Evolutionary conservation across 2,329 filamentous ascomycete genomes (phyloP).

Genomic region (Monilinia laxa): DNA sequence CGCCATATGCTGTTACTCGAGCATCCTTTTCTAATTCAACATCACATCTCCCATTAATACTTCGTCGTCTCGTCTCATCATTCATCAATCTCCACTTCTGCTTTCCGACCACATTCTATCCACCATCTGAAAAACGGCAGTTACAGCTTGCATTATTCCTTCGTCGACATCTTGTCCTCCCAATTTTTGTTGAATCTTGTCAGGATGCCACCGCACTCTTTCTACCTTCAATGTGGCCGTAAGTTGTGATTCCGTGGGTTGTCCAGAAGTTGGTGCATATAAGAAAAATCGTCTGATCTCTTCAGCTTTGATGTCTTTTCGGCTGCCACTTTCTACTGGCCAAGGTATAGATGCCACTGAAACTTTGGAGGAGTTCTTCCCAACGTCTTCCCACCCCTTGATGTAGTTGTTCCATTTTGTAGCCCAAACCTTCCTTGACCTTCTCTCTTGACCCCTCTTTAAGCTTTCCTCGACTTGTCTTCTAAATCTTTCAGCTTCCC

Average conservation of each 20-base stretch:
- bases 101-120: constrained; percentile 74
- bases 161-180: constrained; percentile 68
- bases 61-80: not conserved
- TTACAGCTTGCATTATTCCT: constrained; percentile 73
- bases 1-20: constrained; percentile 24
- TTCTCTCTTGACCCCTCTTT: constrained; percentile 62
- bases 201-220: constrained; percentile 92
- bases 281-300: constrained; percentile 62
- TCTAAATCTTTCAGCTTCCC: constrained; percentile 50
- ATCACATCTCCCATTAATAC: not conserved
- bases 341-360: constrained; percentile 54
- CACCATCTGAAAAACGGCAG: constrained; percentile 86
- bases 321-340: constrained; percentile 63
- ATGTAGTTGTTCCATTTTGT: constrained; percentile 65
- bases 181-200: constrained; percentile 92
- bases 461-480: constrained; percentile 69
- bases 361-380: constrained; percentile 44
- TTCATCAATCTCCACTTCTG: constrained; percentile 26
- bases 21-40: constrained; percentile 19
- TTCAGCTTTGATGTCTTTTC: constrained; percentile 53
- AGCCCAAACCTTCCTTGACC: constrained; percentile 50
- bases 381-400: constrained; percentile 59
- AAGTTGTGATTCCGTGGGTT: constrained; percentile 42
- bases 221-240: constrained; percentile 70
- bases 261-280: constrained; percentile 46